Evolutionary conservation across 768 basidiomycete genomes (phyloP).

Genomic region (Coprinellus micaceus): DNA sequence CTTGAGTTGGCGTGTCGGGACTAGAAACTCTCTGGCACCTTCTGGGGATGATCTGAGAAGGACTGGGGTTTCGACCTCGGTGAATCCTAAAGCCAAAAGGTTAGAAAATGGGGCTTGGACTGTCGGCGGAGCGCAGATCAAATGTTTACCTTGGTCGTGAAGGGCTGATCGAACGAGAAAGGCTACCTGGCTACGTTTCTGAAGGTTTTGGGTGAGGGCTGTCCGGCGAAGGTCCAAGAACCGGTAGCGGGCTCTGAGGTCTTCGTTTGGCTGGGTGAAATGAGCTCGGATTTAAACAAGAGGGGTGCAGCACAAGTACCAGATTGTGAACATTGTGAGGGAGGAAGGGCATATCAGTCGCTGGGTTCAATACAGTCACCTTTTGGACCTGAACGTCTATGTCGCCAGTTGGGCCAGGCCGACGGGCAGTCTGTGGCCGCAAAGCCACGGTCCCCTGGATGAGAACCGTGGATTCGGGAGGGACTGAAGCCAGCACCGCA

Average conservation of each 20-base stretch:
- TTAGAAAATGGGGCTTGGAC: constrained; percentile 5
- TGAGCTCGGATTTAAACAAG: constrained; percentile 12
- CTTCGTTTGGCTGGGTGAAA: constrained; percentile 69
- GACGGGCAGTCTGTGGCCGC: constrained; percentile 60
- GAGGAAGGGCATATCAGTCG: constrained; percentile 75
- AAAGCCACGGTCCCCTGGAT: constrained; percentile 69
- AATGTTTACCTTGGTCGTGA: constrained; percentile 58
- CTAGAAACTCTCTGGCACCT: constrained; percentile 91
- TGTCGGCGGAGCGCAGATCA: constrained; percentile 9
- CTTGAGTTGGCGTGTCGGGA: constrained; percentile 63
- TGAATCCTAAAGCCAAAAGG: constrained; percentile 57
- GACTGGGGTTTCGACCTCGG: constrained; percentile 91
- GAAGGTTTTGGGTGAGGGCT: constrained; percentile 71
- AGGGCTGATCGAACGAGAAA: constrained; percentile 71
- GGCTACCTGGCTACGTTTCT: constrained; percentile 78
- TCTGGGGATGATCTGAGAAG: constrained; percentile 90
- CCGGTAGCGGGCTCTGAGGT: constrained; percentile 79
- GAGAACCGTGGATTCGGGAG: constrained; percentile 75
- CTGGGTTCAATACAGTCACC: constrained; percentile 78
- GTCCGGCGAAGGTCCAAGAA: constrained; percentile 85
- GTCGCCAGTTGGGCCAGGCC: constrained; percentile 62
- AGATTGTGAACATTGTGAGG: constrained; percentile 74
- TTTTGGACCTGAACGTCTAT: constrained; percentile 76
- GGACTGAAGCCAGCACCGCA: constrained; percentile 53
- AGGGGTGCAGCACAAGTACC: constrained; percentile 37